These are phyloP conservation scores for Diutina neorugosa DNA, from an alignment of 1,139 yeast species.

Conservation along the genomic window DNA sequence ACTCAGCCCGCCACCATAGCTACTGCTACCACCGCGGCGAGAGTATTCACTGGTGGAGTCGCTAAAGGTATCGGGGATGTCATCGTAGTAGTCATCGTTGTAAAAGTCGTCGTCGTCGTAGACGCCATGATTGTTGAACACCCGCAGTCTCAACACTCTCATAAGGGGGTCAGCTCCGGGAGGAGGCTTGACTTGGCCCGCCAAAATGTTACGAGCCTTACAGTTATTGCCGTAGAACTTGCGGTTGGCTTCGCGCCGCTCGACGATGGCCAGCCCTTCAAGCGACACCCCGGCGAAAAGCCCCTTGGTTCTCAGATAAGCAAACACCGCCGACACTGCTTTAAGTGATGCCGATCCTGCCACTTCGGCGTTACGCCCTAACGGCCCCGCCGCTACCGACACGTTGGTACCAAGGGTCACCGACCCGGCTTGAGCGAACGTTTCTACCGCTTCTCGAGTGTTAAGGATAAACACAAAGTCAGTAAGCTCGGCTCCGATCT, in stretches of 20 bases:
- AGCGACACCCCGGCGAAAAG: conserved; percentile 93
- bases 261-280: conserved; percentile 91
- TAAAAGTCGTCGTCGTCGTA: conserved; percentile 42
- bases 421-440: conserved; percentile 91
- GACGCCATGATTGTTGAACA: conserved; percentile 43
- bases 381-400: conserved; percentile 96
- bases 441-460: conserved; percentile 76
- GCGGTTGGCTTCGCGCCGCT: conserved; percentile 93
- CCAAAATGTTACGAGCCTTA: conserved; percentile 71
- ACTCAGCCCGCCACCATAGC: not conserved
- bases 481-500: conserved; percentile 90
- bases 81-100: conserved; percentile 53
- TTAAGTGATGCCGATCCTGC: conserved; percentile 90
- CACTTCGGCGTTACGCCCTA: conserved; percentile 96
- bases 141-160: conserved; percentile 78
- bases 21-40: conserved; percentile 6
- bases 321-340: conserved; percentile 80
- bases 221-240: conserved; percentile 84
- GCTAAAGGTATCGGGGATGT: conserved; percentile 57
- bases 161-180: conserved; percentile 86
- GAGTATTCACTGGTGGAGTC: conserved; percentile 30
- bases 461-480: conserved; percentile 92
- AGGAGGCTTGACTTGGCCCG: conserved; percentile 85
- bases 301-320: conserved; percentile 94
- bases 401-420: conserved; percentile 92